Conservation (phyloP, 805 yeast genomes). For the Metschnikowia proteae region DNA sequence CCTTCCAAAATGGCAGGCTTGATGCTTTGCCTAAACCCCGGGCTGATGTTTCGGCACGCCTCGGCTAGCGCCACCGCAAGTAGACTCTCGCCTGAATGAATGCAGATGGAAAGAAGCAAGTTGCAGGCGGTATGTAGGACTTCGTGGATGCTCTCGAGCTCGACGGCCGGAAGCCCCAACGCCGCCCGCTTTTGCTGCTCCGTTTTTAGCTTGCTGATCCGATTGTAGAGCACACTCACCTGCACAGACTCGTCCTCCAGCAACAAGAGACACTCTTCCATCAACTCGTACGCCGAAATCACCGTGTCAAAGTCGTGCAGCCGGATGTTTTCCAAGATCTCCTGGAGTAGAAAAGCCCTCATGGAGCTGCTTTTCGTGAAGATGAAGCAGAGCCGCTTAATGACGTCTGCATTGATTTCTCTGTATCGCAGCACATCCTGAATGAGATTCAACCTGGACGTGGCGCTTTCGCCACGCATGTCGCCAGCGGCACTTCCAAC, state of each 20-base stretch:
- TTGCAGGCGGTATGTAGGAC: not conserved
- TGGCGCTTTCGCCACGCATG: not conserved
- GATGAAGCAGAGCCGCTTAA: not conserved
- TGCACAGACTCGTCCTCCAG: not conserved
- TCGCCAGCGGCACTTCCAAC: too few species aligned
- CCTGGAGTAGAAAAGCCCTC: constrained; percentile 4
- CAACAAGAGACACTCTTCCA: constrained; percentile 1
- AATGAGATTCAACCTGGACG: not conserved
- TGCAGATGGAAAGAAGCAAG: constrained; percentile 4
- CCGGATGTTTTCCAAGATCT: constrained; percentile 1
- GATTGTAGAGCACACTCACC: not conserved
- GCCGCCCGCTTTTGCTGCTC: not conserved
- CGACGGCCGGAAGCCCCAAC: not conserved
- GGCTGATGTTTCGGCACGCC: not conserved
- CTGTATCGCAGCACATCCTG: constrained; percentile 1
- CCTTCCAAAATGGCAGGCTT: constrained; percentile 7
- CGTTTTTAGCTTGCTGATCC: not conserved
- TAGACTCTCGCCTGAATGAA: constrained; percentile 2
- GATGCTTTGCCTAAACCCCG: not conserved
- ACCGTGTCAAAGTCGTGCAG: not conserved
- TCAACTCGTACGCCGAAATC: not conserved
- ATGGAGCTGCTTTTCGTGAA: not conserved
- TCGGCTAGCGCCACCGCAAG: constrained; percentile 1
- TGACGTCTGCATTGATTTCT: not conserved
- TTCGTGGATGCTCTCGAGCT: not conserved